Base-by-base conservation (phyloP, 495 filamentous ascomycete genomes). In the Cryomyces minteri region DNA sequence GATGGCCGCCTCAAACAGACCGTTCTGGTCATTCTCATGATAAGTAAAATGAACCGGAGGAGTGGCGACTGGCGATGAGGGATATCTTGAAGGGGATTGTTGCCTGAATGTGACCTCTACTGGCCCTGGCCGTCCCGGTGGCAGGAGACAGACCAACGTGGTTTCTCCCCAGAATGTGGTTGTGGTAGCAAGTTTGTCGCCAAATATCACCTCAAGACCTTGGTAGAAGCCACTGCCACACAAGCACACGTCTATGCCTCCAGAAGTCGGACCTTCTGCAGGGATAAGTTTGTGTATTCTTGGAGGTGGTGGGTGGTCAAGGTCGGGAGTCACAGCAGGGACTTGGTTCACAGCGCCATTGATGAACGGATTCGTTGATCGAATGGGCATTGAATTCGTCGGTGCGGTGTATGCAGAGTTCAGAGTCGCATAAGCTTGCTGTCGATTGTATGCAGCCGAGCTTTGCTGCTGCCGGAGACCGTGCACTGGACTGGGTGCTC, bases 181-280 rank as follows among this genome's bases (percentile, higher is more conserved):
- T 7, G 80, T 82, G 1, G 76, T 80, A 7, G 88, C 88, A 32
- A 74, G 67, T 4, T 68, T 70, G 39, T 84, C 77, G 12, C 87
- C 88, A 60, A 95, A 95, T 53, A 87, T 78, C 47, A 94, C 84
- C 45, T 84, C 81, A 55, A 88, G 72, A 5, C 83, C 84, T 40
- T 78, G 73, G 33, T 72, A 75, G 52, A 94, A 94, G 18, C 77
- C 76, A 52, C 73, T 79, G 5, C 88, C 88, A 29, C 88, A 64
- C 44, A 88, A 69, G 0, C 82, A 85, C 9, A 94, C 84, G 53
- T 94, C 87, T 32, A 82, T 81, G 9, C 86, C 85, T 46, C 88
- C 88, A 28, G 69, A 69, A 38, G 77, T 77, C 7, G 86, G 82
- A 8, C 88, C 88, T 58, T 92, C 81, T 32, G 69, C 67, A 1